phyloP scores from a whole-genome alignment of 371 early-diverging fungal genomes.

The Modicella reniformis region DNA sequence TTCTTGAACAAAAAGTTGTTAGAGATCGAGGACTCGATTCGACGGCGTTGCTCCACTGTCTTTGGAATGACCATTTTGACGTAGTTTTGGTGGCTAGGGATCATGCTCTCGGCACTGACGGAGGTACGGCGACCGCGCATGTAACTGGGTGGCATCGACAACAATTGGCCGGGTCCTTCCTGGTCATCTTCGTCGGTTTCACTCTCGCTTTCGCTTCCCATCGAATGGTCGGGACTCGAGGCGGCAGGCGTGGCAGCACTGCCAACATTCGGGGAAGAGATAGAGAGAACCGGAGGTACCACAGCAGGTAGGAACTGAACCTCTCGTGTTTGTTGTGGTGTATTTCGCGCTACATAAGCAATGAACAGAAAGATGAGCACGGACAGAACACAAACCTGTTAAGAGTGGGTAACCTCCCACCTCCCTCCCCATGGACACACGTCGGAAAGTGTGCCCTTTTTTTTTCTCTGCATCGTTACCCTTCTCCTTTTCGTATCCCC shows the following conservation, averaged over 20 bases:
- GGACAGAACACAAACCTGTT: constrained; percentile 2
- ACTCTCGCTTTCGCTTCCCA: constrained; percentile 54
- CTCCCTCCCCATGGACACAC: neutral
- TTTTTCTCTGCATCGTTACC: constrained; percentile 1
- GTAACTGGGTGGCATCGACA: constrained; percentile 60
- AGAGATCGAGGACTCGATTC: constrained; percentile 83
- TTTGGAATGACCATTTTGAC: constrained; percentile 89
- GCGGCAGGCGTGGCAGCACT: constrained; percentile 49
- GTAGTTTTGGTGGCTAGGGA: constrained; percentile 85
- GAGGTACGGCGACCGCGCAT: constrained; percentile 91
- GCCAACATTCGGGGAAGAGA: constrained; percentile 46
- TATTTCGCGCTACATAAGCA: constrained; percentile 30
- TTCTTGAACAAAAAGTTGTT: constrained; percentile 93
- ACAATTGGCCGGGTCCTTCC: constrained; percentile 62
- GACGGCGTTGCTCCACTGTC: constrained; percentile 79
- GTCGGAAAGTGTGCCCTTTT: neutral
- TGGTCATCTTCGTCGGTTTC: constrained; percentile 48
- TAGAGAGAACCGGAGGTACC: constrained; percentile 31
- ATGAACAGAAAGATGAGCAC: neutral
- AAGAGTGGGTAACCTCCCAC: neutral
- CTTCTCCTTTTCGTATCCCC: constrained; percentile 8
- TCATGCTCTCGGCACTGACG: constrained; percentile 96
- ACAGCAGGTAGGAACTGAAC: constrained; percentile 48
- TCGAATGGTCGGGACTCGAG: constrained; percentile 55
- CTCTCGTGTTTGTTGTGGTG: constrained; percentile 43